phyloP scores from a whole-genome alignment of 1,284 basidiomycete genomes.

The Salmacisia buchloeana region DNA sequence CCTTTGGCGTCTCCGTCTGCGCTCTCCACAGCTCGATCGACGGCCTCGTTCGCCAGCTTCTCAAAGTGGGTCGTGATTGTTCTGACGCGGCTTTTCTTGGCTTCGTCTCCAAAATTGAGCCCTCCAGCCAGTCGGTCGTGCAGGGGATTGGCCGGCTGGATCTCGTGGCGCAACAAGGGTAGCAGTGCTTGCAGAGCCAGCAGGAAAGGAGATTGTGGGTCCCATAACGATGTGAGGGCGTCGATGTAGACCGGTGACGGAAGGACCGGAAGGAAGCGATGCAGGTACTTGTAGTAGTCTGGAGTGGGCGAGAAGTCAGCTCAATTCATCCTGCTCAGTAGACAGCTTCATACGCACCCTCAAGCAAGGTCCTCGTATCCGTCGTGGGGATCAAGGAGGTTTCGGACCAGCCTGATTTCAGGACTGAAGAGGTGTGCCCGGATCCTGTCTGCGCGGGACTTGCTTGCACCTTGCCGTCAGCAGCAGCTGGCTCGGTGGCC shows the following conservation, averaged over 20 bases:
- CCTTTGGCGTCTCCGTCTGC: constrained; percentile 22
- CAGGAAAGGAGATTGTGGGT: constrained; percentile 33
- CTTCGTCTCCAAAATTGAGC: constrained; percentile 33
- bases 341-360: not conserved
- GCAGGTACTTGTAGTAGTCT: constrained; percentile 42
- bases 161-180: constrained; percentile 31
- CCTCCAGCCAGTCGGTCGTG: constrained; percentile 17
- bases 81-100: constrained; percentile 27
- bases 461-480: too few relatives aligned
- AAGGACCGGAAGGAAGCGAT: constrained; percentile 41
- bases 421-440: too few relatives aligned
- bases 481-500: too few relatives aligned
- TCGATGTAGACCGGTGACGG: constrained; percentile 30
- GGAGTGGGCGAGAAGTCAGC: not conserved
- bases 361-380: not conserved
- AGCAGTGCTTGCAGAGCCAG: constrained; percentile 35
- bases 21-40: constrained; percentile 33
- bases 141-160: constrained; percentile 18
- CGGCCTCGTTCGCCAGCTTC: constrained; percentile 32
- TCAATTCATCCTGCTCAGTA: not conserved
- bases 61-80: constrained; percentile 26
- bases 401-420: too few relatives aligned
- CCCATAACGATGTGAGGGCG: constrained; percentile 20
- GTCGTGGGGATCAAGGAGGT: not conserved
- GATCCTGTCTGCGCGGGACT: too few relatives aligned